These are phyloP conservation scores for Auriscalpium vulgare DNA, from an alignment of 768 basidiomycete genomes.

Conservation along the genomic window DNA sequence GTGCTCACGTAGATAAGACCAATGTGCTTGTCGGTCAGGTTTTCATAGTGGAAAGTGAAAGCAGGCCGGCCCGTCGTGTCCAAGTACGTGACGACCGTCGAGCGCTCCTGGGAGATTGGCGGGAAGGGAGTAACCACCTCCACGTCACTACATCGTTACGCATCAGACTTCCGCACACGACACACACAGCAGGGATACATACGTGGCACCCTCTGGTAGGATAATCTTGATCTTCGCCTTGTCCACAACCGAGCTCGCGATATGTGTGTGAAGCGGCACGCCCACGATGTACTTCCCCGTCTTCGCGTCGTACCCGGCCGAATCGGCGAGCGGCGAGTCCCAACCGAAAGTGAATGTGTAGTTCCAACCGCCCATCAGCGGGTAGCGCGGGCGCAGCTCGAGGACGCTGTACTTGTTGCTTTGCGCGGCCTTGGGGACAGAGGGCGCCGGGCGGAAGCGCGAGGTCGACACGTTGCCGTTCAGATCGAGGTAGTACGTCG, in stretches of 20 bases:
- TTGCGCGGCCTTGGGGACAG: slow-evolving; percentile 48
- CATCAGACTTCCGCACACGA: neutral
- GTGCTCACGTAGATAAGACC: slow-evolving; percentile 73
- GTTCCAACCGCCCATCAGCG: slow-evolving; percentile 95
- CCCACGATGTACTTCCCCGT: slow-evolving; percentile 65
- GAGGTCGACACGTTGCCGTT: slow-evolving; percentile 98
- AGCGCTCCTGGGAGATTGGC: slow-evolving; percentile 48
- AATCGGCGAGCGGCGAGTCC: slow-evolving; percentile 79
- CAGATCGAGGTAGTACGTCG: slow-evolving; percentile 84
- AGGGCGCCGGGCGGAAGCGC: slow-evolving; percentile 61
- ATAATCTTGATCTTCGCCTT: slow-evolving; percentile 73
- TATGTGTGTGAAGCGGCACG: slow-evolving; percentile 78
- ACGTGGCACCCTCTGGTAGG: slow-evolving; percentile 95
- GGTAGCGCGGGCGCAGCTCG: slow-evolving; percentile 85
- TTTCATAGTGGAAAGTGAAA: slow-evolving; percentile 62
- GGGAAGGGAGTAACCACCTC: slow-evolving; percentile 73
- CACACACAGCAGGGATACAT: slow-evolving; percentile 26
- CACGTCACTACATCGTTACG: slow-evolving; percentile 50
- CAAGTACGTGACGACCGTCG: slow-evolving; percentile 80
- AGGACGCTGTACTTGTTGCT: slow-evolving; percentile 55
- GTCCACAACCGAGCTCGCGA: slow-evolving; percentile 76
- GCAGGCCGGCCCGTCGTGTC: slow-evolving; percentile 86
- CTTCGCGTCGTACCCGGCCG: slow-evolving; percentile 52
- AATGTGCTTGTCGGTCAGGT: slow-evolving; percentile 73
- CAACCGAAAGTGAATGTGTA: slow-evolving; percentile 93